Conservation (phyloP, 169 alveolate species). For the Babesia ovis region DNA sequence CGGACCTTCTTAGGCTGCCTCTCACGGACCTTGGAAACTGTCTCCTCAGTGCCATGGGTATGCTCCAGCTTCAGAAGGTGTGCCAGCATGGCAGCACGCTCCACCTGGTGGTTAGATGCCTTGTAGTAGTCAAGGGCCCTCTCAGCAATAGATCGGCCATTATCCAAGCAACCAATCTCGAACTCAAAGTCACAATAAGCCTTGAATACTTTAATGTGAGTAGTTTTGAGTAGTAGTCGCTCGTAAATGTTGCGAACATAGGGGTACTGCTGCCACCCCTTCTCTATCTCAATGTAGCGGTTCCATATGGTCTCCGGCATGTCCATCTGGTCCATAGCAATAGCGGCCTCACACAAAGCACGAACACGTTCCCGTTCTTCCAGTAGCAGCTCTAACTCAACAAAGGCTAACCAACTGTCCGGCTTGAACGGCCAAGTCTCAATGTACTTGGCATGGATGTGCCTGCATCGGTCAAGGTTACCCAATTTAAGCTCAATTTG, state of each 20-base stretch:
- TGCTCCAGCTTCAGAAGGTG: conserved; percentile 67
- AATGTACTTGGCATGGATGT: conserved; percentile 88
- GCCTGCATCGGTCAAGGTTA: conserved; percentile 91
- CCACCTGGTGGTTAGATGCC: conserved; percentile 70
- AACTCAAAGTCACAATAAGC: conserved; percentile 77
- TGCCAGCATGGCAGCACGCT: conserved; percentile 73
- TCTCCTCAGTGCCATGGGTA: conserved; percentile 64
- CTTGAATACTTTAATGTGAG: conserved; percentile 85
- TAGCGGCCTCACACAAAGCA: conserved; percentile 87
- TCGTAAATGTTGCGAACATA: conserved; percentile 87
- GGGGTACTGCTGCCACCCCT: conserved; percentile 71
- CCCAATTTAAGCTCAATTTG: conserved; percentile 93
- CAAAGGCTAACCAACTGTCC: conserved; percentile 87
- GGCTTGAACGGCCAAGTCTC: conserved; percentile 89
- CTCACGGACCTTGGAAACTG: conserved; percentile 59
- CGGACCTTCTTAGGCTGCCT: conserved; percentile 77
- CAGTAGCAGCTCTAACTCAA: conserved; percentile 85
- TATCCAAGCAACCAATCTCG: conserved; percentile 55
- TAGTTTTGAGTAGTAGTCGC: conserved; percentile 88
- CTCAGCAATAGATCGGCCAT: conserved; percentile 73
- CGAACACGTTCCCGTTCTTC: conserved; percentile 90
- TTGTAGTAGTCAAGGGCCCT: conserved; percentile 78
- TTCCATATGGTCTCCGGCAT: conserved; percentile 90
- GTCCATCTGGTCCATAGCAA: conserved; percentile 83
- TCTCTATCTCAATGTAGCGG: conserved; percentile 80